Evolutionary conservation across 352 stramenopile species (phyloP), one percentile per base, ranked within the genome.

Genomic region (Globisporangium cylindrosporum): DNA sequence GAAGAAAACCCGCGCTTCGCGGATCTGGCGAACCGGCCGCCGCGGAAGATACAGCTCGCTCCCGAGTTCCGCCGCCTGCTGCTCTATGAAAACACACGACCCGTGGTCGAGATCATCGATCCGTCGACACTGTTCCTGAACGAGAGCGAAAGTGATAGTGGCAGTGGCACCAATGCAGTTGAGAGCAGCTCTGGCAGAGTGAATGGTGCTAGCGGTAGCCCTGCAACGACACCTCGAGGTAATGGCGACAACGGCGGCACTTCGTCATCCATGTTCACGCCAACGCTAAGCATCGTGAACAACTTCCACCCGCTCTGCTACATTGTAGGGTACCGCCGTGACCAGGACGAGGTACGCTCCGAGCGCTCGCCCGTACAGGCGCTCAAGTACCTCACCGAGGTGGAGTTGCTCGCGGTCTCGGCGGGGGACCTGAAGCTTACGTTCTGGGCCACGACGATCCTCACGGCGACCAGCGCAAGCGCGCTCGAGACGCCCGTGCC

Each of bases 241-340:
- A 25, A 27, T 4, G 34, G n/a, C 15, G 73, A 73, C 3, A 69
- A 72, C 6, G 51, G 58, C 3, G 27, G 27, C 27, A 32, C 27
- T 55, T 14, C 34, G 34, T n/a, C 38, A 20, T 48, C 68, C 3
- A 63, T 74, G 15, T 88, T 86, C 58, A 76, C 66, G 1, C 78
- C 81, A 2, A 76, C 73, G 4, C 67, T 94, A 3, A 66, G 74
- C 1, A 73, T 92, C 8, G 66, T 84, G 10, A 88, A 91, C 74
- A 84, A 88, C 53, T 90, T 94, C 27, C 86, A 94, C 54, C 86
- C 86, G 32, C 65, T 92, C 10, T 89, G 78, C 43, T 94, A 92
- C 46, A 75, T 84, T 20, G 67, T 74, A 0, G 84, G 86, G 4
- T 94, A 94, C 59, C 84, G 86, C 7, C 81, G 80, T 2, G 86